Conservation (phyloP, 2,329 filamentous ascomycete species). For the Rutstroemia sp. region DNA sequence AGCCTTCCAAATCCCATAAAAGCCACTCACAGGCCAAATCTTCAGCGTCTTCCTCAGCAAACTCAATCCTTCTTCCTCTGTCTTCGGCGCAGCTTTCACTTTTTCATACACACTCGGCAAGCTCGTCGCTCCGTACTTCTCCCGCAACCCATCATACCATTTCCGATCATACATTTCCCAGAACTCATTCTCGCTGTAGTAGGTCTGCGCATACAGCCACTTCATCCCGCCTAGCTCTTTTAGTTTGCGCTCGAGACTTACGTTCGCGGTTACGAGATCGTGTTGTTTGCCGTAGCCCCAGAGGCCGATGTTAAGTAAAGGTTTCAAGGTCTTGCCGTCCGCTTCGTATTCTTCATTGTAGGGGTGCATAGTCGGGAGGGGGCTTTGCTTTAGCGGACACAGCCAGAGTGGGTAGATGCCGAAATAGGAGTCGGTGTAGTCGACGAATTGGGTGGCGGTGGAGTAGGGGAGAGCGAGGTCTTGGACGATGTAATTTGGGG, state of each 20-base stretch:
- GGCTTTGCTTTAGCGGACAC: conserved; percentile 40
- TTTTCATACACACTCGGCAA: conserved; percentile 67
- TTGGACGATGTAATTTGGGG: conserved; percentile 52
- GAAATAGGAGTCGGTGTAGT: conserved; percentile 39
- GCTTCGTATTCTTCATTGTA: conserved; percentile 18
- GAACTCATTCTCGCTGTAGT: conserved; percentile 68
- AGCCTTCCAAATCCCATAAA: conserved; percentile 52
- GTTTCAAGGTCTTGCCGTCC: conserved; percentile 29
- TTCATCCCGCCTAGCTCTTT: conserved; percentile 67
- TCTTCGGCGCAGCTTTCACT: conserved; percentile 44
- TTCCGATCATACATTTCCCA: conserved; percentile 53
- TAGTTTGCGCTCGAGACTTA: conserved; percentile 62
- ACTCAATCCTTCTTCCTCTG: conserved; percentile 40
- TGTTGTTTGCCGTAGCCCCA: conserved; percentile 73
- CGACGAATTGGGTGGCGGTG: conserved; percentile 42
- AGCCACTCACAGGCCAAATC: conserved; percentile 50
- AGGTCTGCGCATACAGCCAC: conserved; percentile 82
- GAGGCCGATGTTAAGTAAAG: conserved; percentile 59
- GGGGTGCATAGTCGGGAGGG: conserved; percentile 28
- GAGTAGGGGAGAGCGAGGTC: conserved; percentile 52
- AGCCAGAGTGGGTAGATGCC: conserved; percentile 52
- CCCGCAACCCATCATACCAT: conserved; percentile 55
- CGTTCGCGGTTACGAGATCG: conserved; percentile 63
- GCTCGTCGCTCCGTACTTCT: conserved; percentile 53
- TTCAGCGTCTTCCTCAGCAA: conserved; percentile 34